A percentile compares a stretch with the other conserved stretches of the same genome.
Conservation (phyloP, 108 stramenopile species). For the Aurantiochytrium sp. region DNA sequence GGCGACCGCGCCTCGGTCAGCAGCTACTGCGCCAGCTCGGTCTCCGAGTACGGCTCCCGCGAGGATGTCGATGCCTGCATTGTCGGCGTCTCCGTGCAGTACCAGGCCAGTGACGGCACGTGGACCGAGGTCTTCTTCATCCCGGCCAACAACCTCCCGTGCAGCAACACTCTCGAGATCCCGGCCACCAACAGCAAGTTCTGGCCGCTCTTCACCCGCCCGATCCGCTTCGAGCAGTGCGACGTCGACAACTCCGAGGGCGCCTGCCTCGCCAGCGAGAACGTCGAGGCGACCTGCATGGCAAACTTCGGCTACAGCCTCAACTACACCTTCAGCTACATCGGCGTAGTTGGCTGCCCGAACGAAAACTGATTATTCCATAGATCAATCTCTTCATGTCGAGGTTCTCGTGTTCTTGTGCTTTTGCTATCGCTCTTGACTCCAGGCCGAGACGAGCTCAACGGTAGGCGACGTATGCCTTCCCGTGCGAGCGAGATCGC, state of each 20-base stretch:
- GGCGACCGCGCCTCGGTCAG: background rate
- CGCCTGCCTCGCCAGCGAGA: background rate
- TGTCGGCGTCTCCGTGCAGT: background rate
- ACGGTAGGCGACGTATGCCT: too few species aligned
- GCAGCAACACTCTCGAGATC: background rate
- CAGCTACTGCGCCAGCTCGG: background rate
- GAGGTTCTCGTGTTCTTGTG: too few species aligned
- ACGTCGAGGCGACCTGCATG: background rate
- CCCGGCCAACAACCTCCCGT: background rate
- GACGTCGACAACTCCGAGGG: background rate
- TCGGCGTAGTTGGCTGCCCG: too few species aligned
- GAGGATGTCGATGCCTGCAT: background rate
- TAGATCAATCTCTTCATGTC: too few species aligned
- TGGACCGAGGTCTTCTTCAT: constrained; percentile 10
- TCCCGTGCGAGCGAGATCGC: too few species aligned
- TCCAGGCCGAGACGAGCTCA: too few species aligned
- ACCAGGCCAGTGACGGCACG: background rate
- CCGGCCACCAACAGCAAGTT: background rate
- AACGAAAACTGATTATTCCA: too few species aligned
- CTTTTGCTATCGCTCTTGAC: too few species aligned
- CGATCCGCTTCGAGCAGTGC: constrained; percentile 7
- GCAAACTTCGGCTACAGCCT: background rate
- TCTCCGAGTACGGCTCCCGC: background rate
- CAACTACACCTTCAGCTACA: too few species aligned
- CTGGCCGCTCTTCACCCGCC: background rate